These are phyloP conservation scores for Fusarium sp. DNA, from an alignment of 2,329 filamentous ascomycete species.

Conservation along the genomic window DNA sequence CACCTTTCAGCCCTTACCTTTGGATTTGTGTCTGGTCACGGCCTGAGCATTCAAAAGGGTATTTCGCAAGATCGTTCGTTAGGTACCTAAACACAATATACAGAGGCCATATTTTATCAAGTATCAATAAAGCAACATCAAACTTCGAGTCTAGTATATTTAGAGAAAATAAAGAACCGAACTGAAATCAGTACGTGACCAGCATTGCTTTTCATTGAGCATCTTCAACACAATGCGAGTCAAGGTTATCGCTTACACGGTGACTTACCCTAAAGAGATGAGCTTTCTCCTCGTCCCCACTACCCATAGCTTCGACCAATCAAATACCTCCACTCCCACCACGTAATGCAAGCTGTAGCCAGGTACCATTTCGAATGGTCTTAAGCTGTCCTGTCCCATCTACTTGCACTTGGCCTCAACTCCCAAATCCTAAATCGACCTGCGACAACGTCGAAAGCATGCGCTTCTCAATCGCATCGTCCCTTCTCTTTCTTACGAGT, in stretches of 20 bases:
- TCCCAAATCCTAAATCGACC: conserved; percentile 32
- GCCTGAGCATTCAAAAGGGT: no score
- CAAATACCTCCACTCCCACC: conserved; percentile 42
- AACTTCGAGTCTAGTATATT: no score
- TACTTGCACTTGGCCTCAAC: conserved; percentile 50
- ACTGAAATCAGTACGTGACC: no score
- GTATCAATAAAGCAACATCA: no score
- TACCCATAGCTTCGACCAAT: conserved; percentile 45
- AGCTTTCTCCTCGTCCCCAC: conserved; percentile 28
- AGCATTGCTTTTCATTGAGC: no score
- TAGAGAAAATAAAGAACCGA: no score
- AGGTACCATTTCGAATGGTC: conserved; percentile 41
- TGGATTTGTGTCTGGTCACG: no score
- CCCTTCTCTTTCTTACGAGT: conserved; percentile 63
- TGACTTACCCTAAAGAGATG: conserved; percentile 28
- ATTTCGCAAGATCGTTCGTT: no score
- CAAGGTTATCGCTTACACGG: neutral
- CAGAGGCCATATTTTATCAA: no score
- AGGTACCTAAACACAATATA: no score
- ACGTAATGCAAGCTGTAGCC: conserved; percentile 47
- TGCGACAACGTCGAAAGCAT: conserved; percentile 49
- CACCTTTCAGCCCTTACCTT: no score
- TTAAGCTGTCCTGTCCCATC: conserved; percentile 45
- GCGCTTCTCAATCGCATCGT: conserved; percentile 56
- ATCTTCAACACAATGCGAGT: neutral